These are phyloP conservation scores for Rubroboletus satanas DNA, from an alignment of 768 basidiomycete species.

Conservation along the genomic window DNA sequence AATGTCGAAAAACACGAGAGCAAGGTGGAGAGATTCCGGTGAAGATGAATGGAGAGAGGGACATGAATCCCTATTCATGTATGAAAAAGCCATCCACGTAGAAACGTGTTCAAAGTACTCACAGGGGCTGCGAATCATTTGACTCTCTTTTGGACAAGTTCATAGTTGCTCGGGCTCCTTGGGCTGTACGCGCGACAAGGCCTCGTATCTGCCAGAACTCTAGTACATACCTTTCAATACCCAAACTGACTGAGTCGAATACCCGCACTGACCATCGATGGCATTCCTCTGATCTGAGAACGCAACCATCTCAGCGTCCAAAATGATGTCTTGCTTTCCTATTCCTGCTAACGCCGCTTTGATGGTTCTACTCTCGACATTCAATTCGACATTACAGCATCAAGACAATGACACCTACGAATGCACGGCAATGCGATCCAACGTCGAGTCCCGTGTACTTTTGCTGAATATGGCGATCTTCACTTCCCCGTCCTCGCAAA, in stretches of 20 bases:
- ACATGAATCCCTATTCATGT: constrained; percentile 32
- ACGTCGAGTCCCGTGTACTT: constrained; percentile 77
- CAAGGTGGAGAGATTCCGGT: constrained; percentile 52
- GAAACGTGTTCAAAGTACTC: not conserved
- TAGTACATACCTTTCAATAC: constrained; percentile 26
- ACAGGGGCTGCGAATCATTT: constrained; percentile 23
- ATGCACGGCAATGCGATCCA: constrained; percentile 69
- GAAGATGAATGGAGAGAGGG: constrained; percentile 41
- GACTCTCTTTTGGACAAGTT: constrained; percentile 14
- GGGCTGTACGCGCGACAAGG: constrained; percentile 55
- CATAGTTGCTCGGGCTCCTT: constrained; percentile 43
- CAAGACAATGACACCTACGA: constrained; percentile 22
- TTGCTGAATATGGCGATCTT: constrained; percentile 84
- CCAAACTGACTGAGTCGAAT: not conserved
- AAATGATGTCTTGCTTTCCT: constrained; percentile 42
- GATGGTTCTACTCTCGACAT: constrained; percentile 45
- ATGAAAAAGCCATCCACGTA: constrained; percentile 7
- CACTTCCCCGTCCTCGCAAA: constrained; percentile 34
- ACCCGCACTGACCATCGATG: constrained; percentile 62
- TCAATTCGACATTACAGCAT: not conserved
- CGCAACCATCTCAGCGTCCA: constrained; percentile 91
- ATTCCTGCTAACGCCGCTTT: constrained; percentile 49
- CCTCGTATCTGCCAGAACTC: constrained; percentile 75
- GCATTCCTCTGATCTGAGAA: constrained; percentile 52
- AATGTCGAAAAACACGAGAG: constrained; percentile 85